These are phyloP conservation scores for Tolypocladium ophioglossoides DNA, from an alignment of 2,329 filamentous ascomycete genomes.

Conservation along the genomic window DNA sequence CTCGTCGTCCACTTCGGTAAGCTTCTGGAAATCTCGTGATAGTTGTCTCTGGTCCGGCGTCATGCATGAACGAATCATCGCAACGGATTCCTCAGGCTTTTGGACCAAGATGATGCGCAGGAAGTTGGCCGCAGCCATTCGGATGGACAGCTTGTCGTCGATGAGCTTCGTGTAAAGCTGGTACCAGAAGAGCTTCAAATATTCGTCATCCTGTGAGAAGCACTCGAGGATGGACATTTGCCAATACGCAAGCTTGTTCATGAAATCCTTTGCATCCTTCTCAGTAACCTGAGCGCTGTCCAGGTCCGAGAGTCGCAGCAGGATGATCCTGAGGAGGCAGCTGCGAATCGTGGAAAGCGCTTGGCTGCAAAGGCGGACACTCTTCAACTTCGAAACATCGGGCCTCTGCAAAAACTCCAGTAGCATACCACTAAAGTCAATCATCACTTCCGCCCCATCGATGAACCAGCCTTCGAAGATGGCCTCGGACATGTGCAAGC, in stretches of 20 bases:
- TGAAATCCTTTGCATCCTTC: constrained; percentile 55
- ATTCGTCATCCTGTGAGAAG: constrained; percentile 68
- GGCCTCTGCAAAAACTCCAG: constrained; percentile 84
- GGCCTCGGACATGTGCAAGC: constrained; percentile 73
- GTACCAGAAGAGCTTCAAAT: constrained; percentile 81
- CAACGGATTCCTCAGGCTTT: constrained; percentile 72
- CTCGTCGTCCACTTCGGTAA: constrained; percentile 82
- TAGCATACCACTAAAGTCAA: constrained; percentile 78
- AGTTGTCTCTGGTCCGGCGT: constrained; percentile 61
- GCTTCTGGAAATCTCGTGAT: constrained; percentile 66
- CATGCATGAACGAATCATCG: constrained; percentile 62
- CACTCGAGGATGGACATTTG: constrained; percentile 79
- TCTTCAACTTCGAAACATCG: constrained; percentile 71
- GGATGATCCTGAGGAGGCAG: constrained; percentile 66
- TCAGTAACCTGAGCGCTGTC: constrained; percentile 53
- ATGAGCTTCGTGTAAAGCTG: constrained; percentile 84
- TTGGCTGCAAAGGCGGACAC: constrained; percentile 82
- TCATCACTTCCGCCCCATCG: constrained; percentile 68
- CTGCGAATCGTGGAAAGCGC: constrained; percentile 66
- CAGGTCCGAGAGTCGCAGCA: constrained; percentile 75
- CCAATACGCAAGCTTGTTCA: constrained; percentile 89
- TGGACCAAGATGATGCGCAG: constrained; percentile 92
- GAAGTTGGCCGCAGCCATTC: constrained; percentile 68
- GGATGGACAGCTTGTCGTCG: constrained; percentile 55
- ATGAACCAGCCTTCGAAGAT: constrained; percentile 97